A percentile compares a stretch with the other conserved stretches of the same genome.
These are phyloP conservation scores for Trypanosoma melophagium DNA, from an alignment of 208 protist species.

Conservation along the genomic window DNA sequence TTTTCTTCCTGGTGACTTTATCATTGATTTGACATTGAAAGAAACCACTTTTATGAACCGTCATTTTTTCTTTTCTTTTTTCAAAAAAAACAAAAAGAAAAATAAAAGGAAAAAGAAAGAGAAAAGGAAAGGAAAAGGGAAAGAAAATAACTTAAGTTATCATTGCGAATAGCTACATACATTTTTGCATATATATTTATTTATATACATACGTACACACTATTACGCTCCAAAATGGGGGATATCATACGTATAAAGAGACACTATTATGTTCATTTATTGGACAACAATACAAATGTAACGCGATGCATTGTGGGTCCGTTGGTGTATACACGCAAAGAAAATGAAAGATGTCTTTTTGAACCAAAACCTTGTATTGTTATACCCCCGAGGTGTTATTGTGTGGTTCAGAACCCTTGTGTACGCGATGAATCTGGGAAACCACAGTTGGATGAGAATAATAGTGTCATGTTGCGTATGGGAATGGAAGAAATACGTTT, in stretches of 20 bases:
- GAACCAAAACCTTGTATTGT: constrained; percentile 74
- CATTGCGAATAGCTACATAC: not conserved
- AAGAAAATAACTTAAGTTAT: constrained; percentile 1
- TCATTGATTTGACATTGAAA: too few species aligned
- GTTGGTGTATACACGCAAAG: constrained; percentile 88
- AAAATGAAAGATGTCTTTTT: constrained; percentile 91
- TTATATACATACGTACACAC: constrained; percentile 12
- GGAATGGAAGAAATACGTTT: constrained; percentile 93
- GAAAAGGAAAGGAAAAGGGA: not conserved
- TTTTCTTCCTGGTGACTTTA: too few species aligned
- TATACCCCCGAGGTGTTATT: constrained; percentile 72
- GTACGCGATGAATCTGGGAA: constrained; percentile 40
- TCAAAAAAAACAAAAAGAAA: too few species aligned
- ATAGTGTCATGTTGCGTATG: constrained; percentile 84
- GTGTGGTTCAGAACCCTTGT: constrained; percentile 69
- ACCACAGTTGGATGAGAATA: constrained; percentile 50
- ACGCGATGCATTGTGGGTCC: constrained; percentile 86
- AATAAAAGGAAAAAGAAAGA: not conserved
- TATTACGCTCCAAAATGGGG: not conserved
- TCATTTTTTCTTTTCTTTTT: not conserved
- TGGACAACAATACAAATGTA: constrained; percentile 94
- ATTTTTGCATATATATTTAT: constrained; percentile 16
- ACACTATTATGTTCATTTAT: constrained; percentile 92
- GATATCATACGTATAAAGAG: constrained; percentile 90
- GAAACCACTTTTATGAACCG: not conserved